Conservation (phyloP, 2,329 filamentous ascomycete genomes). For the Fusarium anguioides region DNA sequence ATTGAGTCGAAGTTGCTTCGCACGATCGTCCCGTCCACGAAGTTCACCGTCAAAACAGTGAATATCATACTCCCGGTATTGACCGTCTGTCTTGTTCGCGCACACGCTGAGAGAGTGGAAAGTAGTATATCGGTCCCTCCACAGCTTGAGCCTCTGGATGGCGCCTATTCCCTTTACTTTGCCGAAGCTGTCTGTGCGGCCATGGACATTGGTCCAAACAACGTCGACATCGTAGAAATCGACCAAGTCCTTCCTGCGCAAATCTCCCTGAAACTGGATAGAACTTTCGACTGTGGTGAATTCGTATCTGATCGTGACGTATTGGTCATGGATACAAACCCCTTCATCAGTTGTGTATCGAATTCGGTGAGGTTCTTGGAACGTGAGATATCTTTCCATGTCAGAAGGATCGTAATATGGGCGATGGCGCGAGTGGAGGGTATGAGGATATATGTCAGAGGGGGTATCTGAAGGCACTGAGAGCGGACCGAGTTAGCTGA, state of each 20-base stretch:
- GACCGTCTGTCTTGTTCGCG: constrained; percentile 59
- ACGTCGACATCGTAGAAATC: constrained; percentile 65
- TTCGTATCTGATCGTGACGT: constrained; percentile 61
- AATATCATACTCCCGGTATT: constrained; percentile 61
- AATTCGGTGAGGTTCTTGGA: constrained; percentile 60
- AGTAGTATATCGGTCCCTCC: constrained; percentile 61
- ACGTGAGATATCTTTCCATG: constrained; percentile 61
- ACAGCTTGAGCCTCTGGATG: constrained; percentile 64
- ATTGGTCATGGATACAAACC: constrained; percentile 60
- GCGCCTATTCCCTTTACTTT: constrained; percentile 62
- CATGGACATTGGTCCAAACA: constrained; percentile 62
- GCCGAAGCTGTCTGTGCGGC: constrained; percentile 62
- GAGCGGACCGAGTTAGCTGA: constrained; percentile 16
- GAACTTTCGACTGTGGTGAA: constrained; percentile 62
- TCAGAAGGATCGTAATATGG: constrained; percentile 62
- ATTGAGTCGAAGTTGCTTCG: constrained; percentile 58
- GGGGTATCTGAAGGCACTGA: constrained; percentile 60
- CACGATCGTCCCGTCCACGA: constrained; percentile 58
- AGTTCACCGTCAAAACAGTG: constrained; percentile 61
- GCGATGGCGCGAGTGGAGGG: constrained; percentile 62
- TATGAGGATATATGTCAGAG: constrained; percentile 60
- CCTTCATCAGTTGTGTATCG: constrained; percentile 61
- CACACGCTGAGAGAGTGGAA: constrained; percentile 61
- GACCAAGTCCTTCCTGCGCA: constrained; percentile 60
- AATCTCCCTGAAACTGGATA: constrained; percentile 61